phyloP scores from a whole-genome alignment of 208 protist genomes.

The Crithidia mellificae region DNA sequence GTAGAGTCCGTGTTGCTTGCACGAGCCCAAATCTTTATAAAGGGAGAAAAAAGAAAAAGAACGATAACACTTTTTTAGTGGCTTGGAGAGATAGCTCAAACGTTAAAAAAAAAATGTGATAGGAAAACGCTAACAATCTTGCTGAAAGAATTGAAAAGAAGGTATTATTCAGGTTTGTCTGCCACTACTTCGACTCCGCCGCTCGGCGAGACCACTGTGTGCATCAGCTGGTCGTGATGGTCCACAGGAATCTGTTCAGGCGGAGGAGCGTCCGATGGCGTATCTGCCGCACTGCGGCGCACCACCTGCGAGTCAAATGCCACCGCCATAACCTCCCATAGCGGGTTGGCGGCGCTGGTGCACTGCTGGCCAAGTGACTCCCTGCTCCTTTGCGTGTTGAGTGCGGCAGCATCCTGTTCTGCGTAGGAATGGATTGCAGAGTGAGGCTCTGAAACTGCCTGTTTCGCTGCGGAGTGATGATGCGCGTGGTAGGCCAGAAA shows the following conservation, averaged over 20 bases:
- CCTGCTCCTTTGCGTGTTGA: too few species aligned
- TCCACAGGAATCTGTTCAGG: slow-evolving; percentile 16
- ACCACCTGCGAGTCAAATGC: slow-evolving; percentile 32
- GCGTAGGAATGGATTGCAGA: too few species aligned
- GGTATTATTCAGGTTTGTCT: neutral
- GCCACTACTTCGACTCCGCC: slow-evolving; percentile 18
- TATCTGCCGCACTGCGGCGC: neutral
- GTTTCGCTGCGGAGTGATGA: neutral
- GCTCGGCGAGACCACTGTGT: slow-evolving; percentile 19
- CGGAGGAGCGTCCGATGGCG: neutral
- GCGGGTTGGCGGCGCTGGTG: neutral
- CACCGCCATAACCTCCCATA: slow-evolving; percentile 27
- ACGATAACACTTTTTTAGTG: too few species aligned
- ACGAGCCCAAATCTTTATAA: too few species aligned
- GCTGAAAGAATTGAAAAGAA: too few species aligned
- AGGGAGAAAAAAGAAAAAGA: too few species aligned
- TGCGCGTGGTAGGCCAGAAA: slow-evolving; percentile 56
- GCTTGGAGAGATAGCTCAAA: too few species aligned
- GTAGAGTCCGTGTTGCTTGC: too few species aligned
- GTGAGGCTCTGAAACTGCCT: neutral
- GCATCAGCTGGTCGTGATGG: slow-evolving; percentile 21
- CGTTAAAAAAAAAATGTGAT: neutral
- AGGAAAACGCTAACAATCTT: neutral
- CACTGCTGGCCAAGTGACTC: too few species aligned
- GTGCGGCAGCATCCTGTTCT: too few species aligned